Evolutionary conservation across 2,329 filamentous ascomycete genomes (phyloP).

Genomic region (Epichloe bromicola): DNA sequence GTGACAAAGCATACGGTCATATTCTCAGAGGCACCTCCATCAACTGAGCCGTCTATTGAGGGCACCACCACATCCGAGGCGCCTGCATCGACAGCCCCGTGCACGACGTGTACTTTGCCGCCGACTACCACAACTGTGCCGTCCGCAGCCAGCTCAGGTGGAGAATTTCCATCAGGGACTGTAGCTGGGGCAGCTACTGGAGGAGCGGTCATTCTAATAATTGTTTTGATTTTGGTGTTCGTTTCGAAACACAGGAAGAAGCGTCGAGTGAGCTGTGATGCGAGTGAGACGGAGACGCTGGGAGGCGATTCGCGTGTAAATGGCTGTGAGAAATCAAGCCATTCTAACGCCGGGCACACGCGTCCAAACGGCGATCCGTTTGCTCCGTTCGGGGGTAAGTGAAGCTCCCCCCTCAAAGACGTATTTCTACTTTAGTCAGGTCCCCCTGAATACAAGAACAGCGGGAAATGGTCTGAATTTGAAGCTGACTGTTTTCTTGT

Average conservation of each 20-base stretch:
- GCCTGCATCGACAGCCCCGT: not conserved
- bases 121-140: not conserved
- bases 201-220: constrained; percentile 14
- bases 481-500: not conserved
- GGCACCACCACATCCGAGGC: not conserved
- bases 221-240: constrained; percentile 13
- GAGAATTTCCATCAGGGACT: constrained; percentile 15
- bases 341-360: constrained; percentile 13
- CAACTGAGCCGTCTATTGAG: constrained; percentile 2
- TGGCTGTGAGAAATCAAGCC: constrained; percentile 1
- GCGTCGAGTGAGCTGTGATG: constrained; percentile 2
- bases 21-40: constrained; percentile 14
- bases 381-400: constrained; percentile 32
- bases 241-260: constrained; percentile 10
- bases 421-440: no score
- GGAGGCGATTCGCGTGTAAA: not conserved
- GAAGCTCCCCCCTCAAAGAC: not conserved
- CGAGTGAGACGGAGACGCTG: constrained; percentile 6
- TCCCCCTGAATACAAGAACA: no score
- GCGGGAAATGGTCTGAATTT: no score
- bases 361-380: constrained; percentile 21
- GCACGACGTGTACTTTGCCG: not conserved
- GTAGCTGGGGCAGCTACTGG: constrained; percentile 22
- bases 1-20: constrained; percentile 22
- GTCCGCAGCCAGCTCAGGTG: not conserved